Evolutionary conservation across 768 basidiomycete species (phyloP).

Genomic region (Dendrothele bispora): DNA sequence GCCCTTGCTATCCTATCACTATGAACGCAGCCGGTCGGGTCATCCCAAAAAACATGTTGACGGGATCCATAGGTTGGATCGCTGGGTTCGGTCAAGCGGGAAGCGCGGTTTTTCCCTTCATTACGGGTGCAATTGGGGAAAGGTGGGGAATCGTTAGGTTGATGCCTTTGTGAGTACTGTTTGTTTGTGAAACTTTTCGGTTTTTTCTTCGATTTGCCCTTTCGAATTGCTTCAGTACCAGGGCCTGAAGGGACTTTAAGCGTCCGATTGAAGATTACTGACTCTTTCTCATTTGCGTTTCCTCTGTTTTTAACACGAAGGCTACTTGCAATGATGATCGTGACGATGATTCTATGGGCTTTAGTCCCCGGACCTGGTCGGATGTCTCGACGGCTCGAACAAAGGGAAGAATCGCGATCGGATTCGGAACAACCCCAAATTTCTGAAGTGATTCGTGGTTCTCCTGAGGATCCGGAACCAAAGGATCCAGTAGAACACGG

Average conservation of each 20-base stretch:
- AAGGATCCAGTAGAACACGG: too few relatives aligned
- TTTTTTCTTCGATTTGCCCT: neutral
- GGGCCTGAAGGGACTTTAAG: too few relatives aligned
- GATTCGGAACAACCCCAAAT: too few relatives aligned
- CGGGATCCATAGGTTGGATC: constrained; percentile 49
- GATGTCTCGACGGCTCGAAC: too few relatives aligned
- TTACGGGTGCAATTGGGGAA: constrained; percentile 42
- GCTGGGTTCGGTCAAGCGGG: constrained; percentile 52
- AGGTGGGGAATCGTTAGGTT: constrained; percentile 42
- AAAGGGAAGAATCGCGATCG: too few relatives aligned
- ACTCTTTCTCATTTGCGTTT: neutral
- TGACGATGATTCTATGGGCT: constrained; percentile 22
- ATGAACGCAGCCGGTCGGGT: constrained; percentile 33
- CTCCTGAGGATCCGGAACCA: too few relatives aligned
- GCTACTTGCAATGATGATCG: constrained; percentile 22
- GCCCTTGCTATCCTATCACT: constrained; percentile 53
- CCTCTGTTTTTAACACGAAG: constrained; percentile 8
- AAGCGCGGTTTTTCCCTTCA: constrained; percentile 44
- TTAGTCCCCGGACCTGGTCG: constrained; percentile 18
- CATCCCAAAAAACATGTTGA: constrained; percentile 34
- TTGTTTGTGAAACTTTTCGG: neutral
- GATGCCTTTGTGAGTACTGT: constrained; percentile 44
- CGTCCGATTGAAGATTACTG: too few relatives aligned
- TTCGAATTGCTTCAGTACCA: too few relatives aligned
- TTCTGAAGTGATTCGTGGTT: too few relatives aligned